phyloP scores from a whole-genome alignment of 2,329 filamentous ascomycete species.

The Volutella citrinella region DNA sequence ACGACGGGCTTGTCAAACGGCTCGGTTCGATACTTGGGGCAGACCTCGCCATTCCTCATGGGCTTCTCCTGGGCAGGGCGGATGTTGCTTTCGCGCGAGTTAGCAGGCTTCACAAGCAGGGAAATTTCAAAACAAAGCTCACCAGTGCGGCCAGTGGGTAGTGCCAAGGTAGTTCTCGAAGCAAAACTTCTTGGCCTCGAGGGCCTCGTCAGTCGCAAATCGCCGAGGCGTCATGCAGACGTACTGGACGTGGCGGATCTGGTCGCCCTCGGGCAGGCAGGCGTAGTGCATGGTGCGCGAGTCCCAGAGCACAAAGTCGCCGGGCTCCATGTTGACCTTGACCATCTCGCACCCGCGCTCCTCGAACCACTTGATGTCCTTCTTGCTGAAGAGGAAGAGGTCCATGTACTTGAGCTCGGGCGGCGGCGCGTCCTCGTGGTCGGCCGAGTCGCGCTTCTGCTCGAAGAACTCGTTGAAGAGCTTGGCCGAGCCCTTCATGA shows the following conservation, averaged over 20 bases:
- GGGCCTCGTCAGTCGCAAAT: constrained; percentile 26
- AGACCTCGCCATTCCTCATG: constrained; percentile 18
- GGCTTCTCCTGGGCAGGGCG: constrained; percentile 18
- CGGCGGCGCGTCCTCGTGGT: constrained; percentile 30
- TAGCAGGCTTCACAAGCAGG: too few species aligned
- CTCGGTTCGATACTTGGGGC: constrained; percentile 19
- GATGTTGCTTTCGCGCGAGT: constrained; percentile 8
- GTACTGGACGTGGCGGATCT: constrained; percentile 36
- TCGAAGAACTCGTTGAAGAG: constrained; percentile 34
- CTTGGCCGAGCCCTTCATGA: constrained; percentile 25
- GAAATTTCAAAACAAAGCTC: too few species aligned
- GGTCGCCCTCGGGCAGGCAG: constrained; percentile 33
- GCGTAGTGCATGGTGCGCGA: constrained; percentile 42
- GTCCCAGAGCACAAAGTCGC: constrained; percentile 41
- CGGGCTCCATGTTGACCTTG: constrained; percentile 40
- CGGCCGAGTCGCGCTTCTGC: constrained; percentile 29
- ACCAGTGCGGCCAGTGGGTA: constrained; percentile 38
- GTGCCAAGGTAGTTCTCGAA: constrained; percentile 36
- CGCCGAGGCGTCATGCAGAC: constrained; percentile 11
- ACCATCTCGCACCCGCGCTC: constrained; percentile 29
- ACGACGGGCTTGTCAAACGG: constrained; percentile 18
- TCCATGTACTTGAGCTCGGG: constrained; percentile 30
- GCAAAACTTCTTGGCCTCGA: constrained; percentile 37
- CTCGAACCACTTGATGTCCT: constrained; percentile 35
- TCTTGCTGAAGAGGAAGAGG: constrained; percentile 30